These are phyloP conservation scores for Ganoderma sinense DNA, from an alignment of 1,284 basidiomycete genomes.

Conservation along the genomic window DNA sequence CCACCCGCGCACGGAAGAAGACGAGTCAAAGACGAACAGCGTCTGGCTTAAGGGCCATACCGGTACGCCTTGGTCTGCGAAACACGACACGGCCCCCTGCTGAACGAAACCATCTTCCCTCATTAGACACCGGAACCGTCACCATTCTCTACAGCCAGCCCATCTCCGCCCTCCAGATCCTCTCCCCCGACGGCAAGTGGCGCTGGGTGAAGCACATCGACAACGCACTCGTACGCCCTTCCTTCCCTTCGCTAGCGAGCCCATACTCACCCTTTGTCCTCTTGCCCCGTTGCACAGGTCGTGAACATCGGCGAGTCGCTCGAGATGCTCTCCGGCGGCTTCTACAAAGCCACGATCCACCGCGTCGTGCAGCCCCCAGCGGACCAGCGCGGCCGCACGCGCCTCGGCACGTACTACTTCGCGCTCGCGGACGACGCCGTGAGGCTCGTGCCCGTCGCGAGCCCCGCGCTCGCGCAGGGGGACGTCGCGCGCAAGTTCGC, in stretches of 20 bases:
- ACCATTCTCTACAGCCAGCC: conserved; percentile 68
- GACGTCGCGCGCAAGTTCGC: conserved; percentile 41
- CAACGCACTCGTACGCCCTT: conserved; percentile 53
- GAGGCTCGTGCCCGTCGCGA: conserved; percentile 38
- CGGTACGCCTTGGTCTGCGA: conserved; percentile 48
- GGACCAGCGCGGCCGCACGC: conserved; percentile 53
- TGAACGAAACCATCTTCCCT: no score
- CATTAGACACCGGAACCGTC: conserved; percentile 59
- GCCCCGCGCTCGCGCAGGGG: conserved; percentile 39
- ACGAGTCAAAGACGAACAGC: conserved; percentile 58
- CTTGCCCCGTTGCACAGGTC: conserved; percentile 34
- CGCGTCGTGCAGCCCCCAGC: conserved; percentile 56
- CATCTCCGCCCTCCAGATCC: conserved; percentile 57
- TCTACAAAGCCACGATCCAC: conserved; percentile 51
- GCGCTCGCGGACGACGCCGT: conserved; percentile 43
- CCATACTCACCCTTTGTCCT: no score
- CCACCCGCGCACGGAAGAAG: conserved; percentile 48
- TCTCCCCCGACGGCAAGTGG: conserved; percentile 51
- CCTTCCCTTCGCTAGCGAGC: no score
- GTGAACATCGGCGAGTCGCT: conserved; percentile 55
- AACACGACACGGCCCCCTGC: no score
- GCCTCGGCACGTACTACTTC: conserved; percentile 55
- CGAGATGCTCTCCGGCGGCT: conserved; percentile 52
- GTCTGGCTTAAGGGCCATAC: conserved; percentile 71
- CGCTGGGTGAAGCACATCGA: conserved; percentile 66